phyloP scores from a whole-genome alignment of 1,139 yeast species.

The Blastobotrys elegans region DNA sequence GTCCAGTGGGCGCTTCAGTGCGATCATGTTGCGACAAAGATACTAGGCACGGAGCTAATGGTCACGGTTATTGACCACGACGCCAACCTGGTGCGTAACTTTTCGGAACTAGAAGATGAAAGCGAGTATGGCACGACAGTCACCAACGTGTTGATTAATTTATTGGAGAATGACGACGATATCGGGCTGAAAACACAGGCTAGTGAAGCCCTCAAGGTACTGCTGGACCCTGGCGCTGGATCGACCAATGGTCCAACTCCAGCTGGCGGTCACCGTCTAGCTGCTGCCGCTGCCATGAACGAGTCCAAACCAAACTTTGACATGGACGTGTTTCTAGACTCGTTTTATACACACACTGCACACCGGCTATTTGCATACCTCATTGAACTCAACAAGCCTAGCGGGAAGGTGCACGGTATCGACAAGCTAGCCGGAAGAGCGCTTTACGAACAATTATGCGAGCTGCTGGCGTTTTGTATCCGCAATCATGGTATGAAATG shows the following conservation, averaged over 20 bases:
- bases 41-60: slow-evolving; percentile 76
- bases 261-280: neutral
- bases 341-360: slow-evolving; percentile 5
- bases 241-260: slow-evolving; percentile 5
- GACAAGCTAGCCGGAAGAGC: slow-evolving; percentile 34
- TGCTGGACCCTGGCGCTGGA: slow-evolving; percentile 27
- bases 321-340: slow-evolving; percentile 4
- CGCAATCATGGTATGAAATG: slow-evolving; percentile 54
- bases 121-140: slow-evolving; percentile 27
- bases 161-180: slow-evolving; percentile 59
- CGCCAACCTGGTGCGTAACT: slow-evolving; percentile 33
- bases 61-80: slow-evolving; percentile 83
- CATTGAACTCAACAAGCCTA: neutral
- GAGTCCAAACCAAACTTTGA: neutral
- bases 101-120: neutral
- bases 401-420: neutral
- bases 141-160: slow-evolving; percentile 53
- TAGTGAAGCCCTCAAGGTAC: slow-evolving; percentile 70
- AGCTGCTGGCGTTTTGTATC: slow-evolving; percentile 60
- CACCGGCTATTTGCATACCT: slow-evolving; percentile 1
- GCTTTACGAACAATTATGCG: slow-evolving; percentile 63
- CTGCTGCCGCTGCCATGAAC: neutral
- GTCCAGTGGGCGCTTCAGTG: slow-evolving; percentile 61
- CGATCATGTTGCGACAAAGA: slow-evolving; percentile 49
- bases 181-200: slow-evolving; percentile 78